Percentiles rank a stretch among this genome's conserved stretches.
These are phyloP conservation scores for Thalassiosira pacifica DNA, from an alignment of 352 stramenopile genomes.

Conservation along the genomic window DNA sequence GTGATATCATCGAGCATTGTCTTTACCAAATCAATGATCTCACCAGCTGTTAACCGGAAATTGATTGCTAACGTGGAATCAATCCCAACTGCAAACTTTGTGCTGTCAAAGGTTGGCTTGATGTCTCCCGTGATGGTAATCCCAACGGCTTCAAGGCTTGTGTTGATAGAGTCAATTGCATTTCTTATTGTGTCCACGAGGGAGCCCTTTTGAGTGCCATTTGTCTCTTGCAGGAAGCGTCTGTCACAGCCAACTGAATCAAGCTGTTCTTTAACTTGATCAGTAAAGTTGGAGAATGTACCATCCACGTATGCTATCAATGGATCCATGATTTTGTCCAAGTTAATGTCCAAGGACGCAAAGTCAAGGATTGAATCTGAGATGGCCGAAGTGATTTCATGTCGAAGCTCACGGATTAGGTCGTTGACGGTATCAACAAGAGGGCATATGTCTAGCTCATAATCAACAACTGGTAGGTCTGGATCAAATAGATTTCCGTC, in stretches of 20 bases:
- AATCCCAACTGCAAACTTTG: constrained; percentile 18
- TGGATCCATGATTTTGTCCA: constrained; percentile 44
- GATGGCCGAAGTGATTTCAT: constrained; percentile 24
- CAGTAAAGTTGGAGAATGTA: constrained; percentile 34
- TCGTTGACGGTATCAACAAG: constrained; percentile 24
- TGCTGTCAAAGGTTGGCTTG: constrained; percentile 34
- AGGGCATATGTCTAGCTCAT: constrained; percentile 34
- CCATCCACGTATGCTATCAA: constrained; percentile 39
- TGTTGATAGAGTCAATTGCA: constrained; percentile 38
- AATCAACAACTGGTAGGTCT: constrained; percentile 13
- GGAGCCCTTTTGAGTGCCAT: constrained; percentile 7
- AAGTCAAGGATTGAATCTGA: constrained; percentile 13
- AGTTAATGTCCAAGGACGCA: constrained; percentile 13
- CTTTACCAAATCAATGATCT: constrained; percentile 8
- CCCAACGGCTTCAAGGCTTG: constrained; percentile 9
- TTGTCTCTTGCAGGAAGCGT: constrained; percentile 14
- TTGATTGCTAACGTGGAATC: neutral
- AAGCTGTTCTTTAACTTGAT: constrained; percentile 14
- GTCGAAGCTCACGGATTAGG: constrained; percentile 2
- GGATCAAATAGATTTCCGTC: constrained; percentile 22
- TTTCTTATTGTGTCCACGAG: constrained; percentile 7
- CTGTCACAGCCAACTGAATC: constrained; percentile 3
- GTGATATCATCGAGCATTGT: too few species aligned
- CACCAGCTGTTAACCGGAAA: constrained; percentile 12
- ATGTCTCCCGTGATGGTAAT: constrained; percentile 25